Base-by-base conservation (phyloP, 2,329 filamentous ascomycete genomes). In the Aspergillus fructus region DNA sequence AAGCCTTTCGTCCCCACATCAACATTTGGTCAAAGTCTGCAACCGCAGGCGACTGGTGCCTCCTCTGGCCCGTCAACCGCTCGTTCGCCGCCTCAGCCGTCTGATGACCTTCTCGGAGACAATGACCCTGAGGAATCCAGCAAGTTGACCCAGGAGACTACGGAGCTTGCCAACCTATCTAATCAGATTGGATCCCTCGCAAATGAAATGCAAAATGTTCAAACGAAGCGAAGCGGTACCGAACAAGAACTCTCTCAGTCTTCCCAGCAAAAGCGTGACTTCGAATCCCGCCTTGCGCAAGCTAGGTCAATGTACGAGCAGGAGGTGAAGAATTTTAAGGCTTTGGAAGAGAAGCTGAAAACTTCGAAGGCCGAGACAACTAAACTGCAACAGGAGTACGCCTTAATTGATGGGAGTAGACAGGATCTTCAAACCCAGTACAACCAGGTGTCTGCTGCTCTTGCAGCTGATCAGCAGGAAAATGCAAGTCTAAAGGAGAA, bases 1-100 rank as follows among this genome's bases (percentile, higher is more conserved):
- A 96, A 92, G 76, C 91, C 93, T 1, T 99, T 99, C 74, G 78
- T 94, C 45, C 94, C 94, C 0, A 92, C 91, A 0, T 97, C 94
- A 1, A 89, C 90, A 0, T 99, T 97, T 74, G 94, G 94, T 6
- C 89, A 93, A 67, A 89, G 87, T 30, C 79, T 97, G 59, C 87
- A 89, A 23, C 82, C 87, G 2, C 90, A 96, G 64, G 82, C 83
- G 24, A 96, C 92, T 8, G 92, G 91, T 21, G 85, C 79, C 33
- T 84, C 81, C 5, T 65, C 66, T 33, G 67, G 67, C 27, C 68
- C 70, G 13, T 61, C 63, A 19, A 71, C 75, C 15, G 53, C 62
- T 45, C 69, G 67, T 30, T 76, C 79, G 17, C 74, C 77, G n/a
- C 75, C 79, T 34, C 79, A 84, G 50, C 80, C 81, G 9, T 81